Base-by-base conservation (phyloP, 108 stramenopile genomes). In the Cyclotella distinguenda region DNA sequence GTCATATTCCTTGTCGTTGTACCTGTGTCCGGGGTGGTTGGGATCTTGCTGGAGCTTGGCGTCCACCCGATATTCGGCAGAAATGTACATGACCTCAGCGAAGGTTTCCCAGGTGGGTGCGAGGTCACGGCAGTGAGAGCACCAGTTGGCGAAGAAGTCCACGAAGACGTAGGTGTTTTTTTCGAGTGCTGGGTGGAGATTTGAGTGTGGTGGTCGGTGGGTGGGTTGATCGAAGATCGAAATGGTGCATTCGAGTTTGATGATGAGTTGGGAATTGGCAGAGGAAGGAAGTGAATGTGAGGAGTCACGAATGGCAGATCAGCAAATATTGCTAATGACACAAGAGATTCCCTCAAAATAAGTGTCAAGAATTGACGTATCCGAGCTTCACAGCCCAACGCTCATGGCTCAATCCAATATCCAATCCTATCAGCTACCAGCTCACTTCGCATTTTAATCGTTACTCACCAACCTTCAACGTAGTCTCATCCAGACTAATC, bases 61-160 rank as follows among this genome's bases (percentile, higher is more conserved):
- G 3, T 85, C 81, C 27, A 74, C 79, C 0, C 67, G 30, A 34
- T 68, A 22, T 49, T 78, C 72, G 7, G 82, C 84, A n/a, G 75
- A 81, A 63, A 82, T 76, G 9, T 62, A 60, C 88, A 92, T 89
- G 42, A 92, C 72, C 72, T 92, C 86, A 22, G 91, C 91, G 16
- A 92, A 70, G 10, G 84, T 84, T 60, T 91, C 89, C 89, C 91
- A 92, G 10, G 91, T 92, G 6, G 91, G 91, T 46, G 91, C 91
- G 36, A 92, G 60, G 64, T 81, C 85, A 3, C 82, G 80, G 61
- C 91, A 92, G 48, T 92, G 91, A 8, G 75, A 79, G 76, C 98
- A 98, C 97, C 97, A 91, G 19, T 84, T 89, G n/a, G 90, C 88
- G 47, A 68, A 91, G 45, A 90, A 89, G 48, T 84, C 78, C 8